Evolutionary conservation across 495 filamentous ascomycete species (phyloP), one percentile per base, ranked within the genome.

Genomic region (Hyaloscypha bicolor): DNA sequence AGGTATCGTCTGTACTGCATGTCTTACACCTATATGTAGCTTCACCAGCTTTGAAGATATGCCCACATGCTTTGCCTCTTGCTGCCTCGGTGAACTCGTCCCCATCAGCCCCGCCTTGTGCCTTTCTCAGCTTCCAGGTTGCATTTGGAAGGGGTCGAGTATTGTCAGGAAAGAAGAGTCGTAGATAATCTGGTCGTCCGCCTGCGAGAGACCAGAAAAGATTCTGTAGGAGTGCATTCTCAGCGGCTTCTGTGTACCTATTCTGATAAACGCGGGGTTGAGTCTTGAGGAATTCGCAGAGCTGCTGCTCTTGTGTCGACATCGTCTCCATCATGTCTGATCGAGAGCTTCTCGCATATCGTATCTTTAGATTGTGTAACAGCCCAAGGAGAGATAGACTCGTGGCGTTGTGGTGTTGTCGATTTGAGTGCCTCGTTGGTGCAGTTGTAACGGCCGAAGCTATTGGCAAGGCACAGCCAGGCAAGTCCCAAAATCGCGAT

Each of bases 31-130:
- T 86, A 72, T 97, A 99, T 45, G 93, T 93, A 51, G 93, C 92
- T 79, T 99, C 95, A 2, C 94, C 95, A 32, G 82, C 82, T 76
- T 92, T 90, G 82, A 98, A 96, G 68, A 99, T 98, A 80, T 99
- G 95, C 9, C 95, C 95, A 75, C 95, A 99, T n/a, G 92, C 88
- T 76, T 94, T 96, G 59, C 95, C 95, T 71, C 94, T 86, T 55
- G 96, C 95, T 35, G 90, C 90, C 68, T 92, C 91, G 59, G 91
- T 96, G 76, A 98, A 99, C 76, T 99, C 95, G 4, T 94, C 92
- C 12, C 95, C 95, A 70, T 97, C 94, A 56, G 90, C 82, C 9
- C 93, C 91, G n/a, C 94, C 95, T 74, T 97, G 96, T 25, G 93
- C 93, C 63, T 90, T 86, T 45, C 89, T 83, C 33, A 98, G 80